phyloP scores from a whole-genome alignment of 2,329 filamentous ascomycete species.

The Mariannaea sp. region DNA sequence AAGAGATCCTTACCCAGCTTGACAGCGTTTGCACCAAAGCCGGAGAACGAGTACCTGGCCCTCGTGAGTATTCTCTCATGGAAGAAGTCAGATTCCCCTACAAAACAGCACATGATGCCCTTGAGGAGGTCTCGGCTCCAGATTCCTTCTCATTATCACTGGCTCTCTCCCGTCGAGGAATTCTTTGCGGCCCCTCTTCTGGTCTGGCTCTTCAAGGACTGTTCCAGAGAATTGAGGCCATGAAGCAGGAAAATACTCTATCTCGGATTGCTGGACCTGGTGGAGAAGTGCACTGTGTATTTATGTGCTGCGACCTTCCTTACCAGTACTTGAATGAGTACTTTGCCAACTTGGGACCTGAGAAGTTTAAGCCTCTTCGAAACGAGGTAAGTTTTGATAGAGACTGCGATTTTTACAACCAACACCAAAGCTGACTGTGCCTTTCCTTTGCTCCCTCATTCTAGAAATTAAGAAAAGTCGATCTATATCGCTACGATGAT shows the following conservation, averaged over 20 bases:
- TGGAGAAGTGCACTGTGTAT: constrained; percentile 58
- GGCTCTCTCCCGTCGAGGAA: constrained; percentile 59
- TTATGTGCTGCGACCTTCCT: constrained; percentile 65
- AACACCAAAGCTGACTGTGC: constrained; percentile 23
- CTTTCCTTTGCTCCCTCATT: neutral
- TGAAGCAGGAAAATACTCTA: constrained; percentile 52
- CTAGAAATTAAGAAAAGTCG: constrained; percentile 54
- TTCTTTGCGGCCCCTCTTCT: constrained; percentile 66
- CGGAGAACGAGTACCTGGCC: constrained; percentile 63
- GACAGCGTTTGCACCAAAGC: constrained; percentile 59
- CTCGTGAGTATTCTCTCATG: constrained; percentile 56
- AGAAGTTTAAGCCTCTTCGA: constrained; percentile 54
- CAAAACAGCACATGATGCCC: constrained; percentile 55
- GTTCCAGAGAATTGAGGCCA: constrained; percentile 53
- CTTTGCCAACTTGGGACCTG: constrained; percentile 56
- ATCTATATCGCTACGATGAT: constrained; percentile 60
- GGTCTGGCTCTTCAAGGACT: constrained; percentile 61
- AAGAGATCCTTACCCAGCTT: constrained; percentile 13
- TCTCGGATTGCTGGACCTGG: constrained; percentile 50
- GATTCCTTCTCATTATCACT: constrained; percentile 60
- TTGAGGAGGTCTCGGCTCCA: constrained; percentile 60
- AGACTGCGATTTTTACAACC: accelerated
- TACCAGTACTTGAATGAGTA: constrained; percentile 66
- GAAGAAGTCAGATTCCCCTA: constrained; percentile 62
- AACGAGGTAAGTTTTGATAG: constrained; percentile 41